These are phyloP conservation scores for Penicillium digitatum DNA, from an alignment of 2,329 filamentous ascomycete species.

Conservation along the genomic window DNA sequence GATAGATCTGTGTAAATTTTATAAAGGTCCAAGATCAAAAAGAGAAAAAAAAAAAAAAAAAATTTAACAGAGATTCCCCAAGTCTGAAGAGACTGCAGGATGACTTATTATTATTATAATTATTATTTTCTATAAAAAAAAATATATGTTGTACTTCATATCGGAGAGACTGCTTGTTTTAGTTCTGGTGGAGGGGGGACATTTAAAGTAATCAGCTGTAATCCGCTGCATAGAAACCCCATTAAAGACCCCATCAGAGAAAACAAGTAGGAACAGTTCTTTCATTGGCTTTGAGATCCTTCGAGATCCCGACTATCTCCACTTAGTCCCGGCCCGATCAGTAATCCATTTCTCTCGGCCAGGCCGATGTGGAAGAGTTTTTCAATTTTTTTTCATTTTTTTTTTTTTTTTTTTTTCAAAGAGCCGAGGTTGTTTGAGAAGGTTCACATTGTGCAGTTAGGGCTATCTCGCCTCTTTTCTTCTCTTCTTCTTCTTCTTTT, in stretches of 20 bases:
- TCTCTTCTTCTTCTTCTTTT: too few relatives aligned
- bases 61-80: too few relatives aligned
- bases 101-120: too few relatives aligned
- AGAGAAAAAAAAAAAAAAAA: not conserved
- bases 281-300: not conserved
- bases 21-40: not conserved
- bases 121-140: too few relatives aligned
- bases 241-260: not conserved
- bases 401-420: not conserved
- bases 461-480: not conserved
- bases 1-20: not conserved
- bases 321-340: slow-evolving; percentile 9
- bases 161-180: slow-evolving; percentile 3
- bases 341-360: slow-evolving; percentile 2
- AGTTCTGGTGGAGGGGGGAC: not conserved
- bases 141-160: too few relatives aligned
- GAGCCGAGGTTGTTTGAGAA: slow-evolving; percentile 1
- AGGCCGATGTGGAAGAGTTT: not conserved
- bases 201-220: not conserved
- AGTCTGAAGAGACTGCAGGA: too few relatives aligned
- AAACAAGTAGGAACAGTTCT: not conserved
- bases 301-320: not conserved
- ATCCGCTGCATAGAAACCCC: not conserved
- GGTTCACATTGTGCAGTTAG: not conserved
- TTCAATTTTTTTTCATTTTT: too few relatives aligned